Evolutionary conservation across 2,329 filamentous ascomycete genomes (phyloP).

Genomic region (Hyphodiscus sp.): DNA sequence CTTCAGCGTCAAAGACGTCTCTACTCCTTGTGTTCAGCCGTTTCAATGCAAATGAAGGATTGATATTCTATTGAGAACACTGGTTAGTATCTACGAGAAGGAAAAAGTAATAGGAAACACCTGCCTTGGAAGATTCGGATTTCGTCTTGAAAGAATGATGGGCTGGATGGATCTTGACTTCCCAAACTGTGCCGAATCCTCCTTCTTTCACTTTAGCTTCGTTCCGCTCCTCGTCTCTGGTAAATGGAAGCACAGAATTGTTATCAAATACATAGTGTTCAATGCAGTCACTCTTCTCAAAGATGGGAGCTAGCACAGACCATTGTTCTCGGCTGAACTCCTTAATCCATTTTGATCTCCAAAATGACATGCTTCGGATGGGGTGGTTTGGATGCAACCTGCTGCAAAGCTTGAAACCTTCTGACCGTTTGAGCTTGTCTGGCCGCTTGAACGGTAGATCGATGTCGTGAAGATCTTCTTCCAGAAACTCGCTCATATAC

Average conservation of each 20-base stretch:
- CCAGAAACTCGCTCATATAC: neutral
- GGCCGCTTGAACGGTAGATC: neutral
- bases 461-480: neutral
- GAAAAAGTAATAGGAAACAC: neutral
- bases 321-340: neutral
- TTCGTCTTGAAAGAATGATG: neutral
- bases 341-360: neutral
- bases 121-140: neutral
- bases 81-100: neutral
- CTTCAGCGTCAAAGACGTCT: neutral
- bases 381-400: neutral
- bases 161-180: neutral
- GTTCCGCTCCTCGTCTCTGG: neutral
- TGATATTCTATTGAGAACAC: neutral
- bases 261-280: neutral
- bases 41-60: neutral
- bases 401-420: neutral
- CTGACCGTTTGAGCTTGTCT: neutral
- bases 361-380: neutral
- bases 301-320: neutral
- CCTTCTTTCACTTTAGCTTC: neutral
- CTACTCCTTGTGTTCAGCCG: neutral
- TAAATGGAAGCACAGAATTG: neutral
- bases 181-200: neutral
- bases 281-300: neutral